phyloP scores from a whole-genome alignment of 805 yeast species.

The Kazachstania taianensis region DNA sequence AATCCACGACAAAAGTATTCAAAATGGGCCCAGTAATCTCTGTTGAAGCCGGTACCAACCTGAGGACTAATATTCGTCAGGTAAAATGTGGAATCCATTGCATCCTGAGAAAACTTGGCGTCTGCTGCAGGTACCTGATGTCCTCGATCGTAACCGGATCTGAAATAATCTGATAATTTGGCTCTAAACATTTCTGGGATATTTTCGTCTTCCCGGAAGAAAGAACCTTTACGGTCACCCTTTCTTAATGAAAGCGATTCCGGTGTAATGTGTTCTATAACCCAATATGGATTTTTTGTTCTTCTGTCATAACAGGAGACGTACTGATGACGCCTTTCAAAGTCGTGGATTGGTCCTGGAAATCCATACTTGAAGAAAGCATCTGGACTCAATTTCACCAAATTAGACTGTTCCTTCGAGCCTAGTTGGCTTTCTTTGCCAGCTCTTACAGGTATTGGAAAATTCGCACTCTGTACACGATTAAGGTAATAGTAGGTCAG shows the following conservation, averaged over 20 bases:
- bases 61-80: slow-evolving; percentile 92
- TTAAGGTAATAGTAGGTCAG: slow-evolving; percentile 29
- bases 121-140: slow-evolving; percentile 98
- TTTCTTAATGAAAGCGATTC: slow-evolving; percentile 46
- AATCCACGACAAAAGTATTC: slow-evolving; percentile 80
- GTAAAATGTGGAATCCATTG: slow-evolving; percentile 91
- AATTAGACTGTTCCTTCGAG: background rate
- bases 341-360: slow-evolving; percentile 90
- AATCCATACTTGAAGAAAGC: slow-evolving; percentile 86
- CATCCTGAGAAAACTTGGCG: slow-evolving; percentile 79
- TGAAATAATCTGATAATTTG: slow-evolving; percentile 71
- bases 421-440: background rate
- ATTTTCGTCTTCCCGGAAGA: slow-evolving; percentile 77
- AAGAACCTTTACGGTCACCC: slow-evolving; percentile 70
- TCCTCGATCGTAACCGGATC: slow-evolving; percentile 94
- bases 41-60: slow-evolving; percentile 93
- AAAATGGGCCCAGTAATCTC: slow-evolving; percentile 97
- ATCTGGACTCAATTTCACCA: slow-evolving; percentile 37
- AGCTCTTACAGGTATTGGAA: slow-evolving; percentile 1
- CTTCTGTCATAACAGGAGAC: slow-evolving; percentile 79
- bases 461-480: slow-evolving; percentile 8
- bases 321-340: slow-evolving; percentile 63
- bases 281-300: slow-evolving; percentile 78
- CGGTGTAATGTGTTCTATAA: slow-evolving; percentile 76
- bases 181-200: slow-evolving; percentile 74